Percentiles rank a stretch among this genome's conserved stretches.
These are phyloP conservation scores for Fusarium austroafricanum DNA, from an alignment of 2,329 filamentous ascomycete species.

Conservation along the genomic window DNA sequence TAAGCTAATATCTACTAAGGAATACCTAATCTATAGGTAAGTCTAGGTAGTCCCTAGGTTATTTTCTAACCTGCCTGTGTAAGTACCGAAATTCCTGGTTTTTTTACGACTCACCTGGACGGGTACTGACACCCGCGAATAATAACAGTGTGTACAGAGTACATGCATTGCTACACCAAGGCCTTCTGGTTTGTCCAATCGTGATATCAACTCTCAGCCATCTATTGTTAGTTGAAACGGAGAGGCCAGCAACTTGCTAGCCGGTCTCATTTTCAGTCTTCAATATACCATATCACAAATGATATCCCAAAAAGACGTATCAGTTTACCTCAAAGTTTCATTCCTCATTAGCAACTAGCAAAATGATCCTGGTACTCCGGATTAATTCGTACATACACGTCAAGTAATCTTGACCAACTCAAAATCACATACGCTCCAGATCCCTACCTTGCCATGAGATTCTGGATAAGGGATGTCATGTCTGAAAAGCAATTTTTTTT, in stretches of 20 bases:
- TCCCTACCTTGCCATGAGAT: constrained; percentile 20
- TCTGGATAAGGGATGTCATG: constrained; percentile 28
- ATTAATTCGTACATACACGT: constrained; percentile 48
- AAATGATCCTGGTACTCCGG: constrained; percentile 38
- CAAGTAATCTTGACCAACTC: constrained; percentile 39
- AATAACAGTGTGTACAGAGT: neutral
- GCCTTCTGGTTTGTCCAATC: neutral
- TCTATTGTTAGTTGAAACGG: constrained; percentile 13
- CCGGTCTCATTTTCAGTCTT: neutral
- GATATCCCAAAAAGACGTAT: constrained; percentile 5
- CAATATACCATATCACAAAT: constrained; percentile 3
- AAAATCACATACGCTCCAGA: constrained; percentile 39
- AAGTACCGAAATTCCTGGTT: no score
- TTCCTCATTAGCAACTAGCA: constrained; percentile 48
- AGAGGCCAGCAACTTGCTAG: neutral
- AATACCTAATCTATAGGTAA: no score
- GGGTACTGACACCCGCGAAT: neutral
- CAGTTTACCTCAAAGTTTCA: constrained; percentile 41
- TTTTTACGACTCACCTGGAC: no score
- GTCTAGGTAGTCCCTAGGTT: no score
- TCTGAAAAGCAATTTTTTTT: constrained; percentile 30
- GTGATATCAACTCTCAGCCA: neutral
- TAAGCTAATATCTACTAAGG: no score
- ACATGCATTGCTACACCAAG: neutral
- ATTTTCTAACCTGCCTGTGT: no score